Conservation (phyloP, 169 alveolate species). For the Amoebophrya sp. region DNA sequence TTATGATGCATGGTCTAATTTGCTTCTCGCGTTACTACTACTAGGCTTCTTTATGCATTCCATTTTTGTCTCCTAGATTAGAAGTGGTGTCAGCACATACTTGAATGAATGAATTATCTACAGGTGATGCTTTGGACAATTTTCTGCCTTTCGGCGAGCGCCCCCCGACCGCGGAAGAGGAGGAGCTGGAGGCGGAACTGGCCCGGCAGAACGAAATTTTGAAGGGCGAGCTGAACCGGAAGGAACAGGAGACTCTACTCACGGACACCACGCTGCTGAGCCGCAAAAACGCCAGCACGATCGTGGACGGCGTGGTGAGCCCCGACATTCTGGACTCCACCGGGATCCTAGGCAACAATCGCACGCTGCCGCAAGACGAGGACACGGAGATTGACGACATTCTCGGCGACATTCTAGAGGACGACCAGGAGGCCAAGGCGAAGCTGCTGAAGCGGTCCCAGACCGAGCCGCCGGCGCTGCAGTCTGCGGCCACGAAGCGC, state of each 20-base stretch:
- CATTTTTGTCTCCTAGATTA: too few relatives aligned
- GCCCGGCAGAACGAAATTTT: background rate
- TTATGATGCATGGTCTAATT: too few relatives aligned
- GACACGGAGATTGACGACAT: background rate
- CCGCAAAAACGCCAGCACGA: background rate
- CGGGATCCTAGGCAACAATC: too few relatives aligned
- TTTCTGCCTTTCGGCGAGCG: slow-evolving; percentile 4
- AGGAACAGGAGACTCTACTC: background rate
- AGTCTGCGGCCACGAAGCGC: too few relatives aligned
- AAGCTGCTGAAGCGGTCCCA: background rate
- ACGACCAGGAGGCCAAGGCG: background rate
- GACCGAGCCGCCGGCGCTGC: too few relatives aligned
- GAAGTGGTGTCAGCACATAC: too few relatives aligned
- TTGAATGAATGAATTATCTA: too few relatives aligned
- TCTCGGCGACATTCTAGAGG: background rate
- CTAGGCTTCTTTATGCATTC: too few relatives aligned
- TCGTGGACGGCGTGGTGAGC: too few relatives aligned
- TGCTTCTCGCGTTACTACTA: too few relatives aligned
- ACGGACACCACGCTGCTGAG: background rate
- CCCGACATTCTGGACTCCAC: too few relatives aligned
- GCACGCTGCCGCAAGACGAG: too few relatives aligned
- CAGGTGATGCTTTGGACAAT: background rate
- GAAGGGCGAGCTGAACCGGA: background rate
- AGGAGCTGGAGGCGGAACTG: background rate
- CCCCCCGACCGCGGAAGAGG: slow-evolving; percentile 5